phyloP scores from a whole-genome alignment of 805 yeast species.

The Metschnikowia similis region DNA sequence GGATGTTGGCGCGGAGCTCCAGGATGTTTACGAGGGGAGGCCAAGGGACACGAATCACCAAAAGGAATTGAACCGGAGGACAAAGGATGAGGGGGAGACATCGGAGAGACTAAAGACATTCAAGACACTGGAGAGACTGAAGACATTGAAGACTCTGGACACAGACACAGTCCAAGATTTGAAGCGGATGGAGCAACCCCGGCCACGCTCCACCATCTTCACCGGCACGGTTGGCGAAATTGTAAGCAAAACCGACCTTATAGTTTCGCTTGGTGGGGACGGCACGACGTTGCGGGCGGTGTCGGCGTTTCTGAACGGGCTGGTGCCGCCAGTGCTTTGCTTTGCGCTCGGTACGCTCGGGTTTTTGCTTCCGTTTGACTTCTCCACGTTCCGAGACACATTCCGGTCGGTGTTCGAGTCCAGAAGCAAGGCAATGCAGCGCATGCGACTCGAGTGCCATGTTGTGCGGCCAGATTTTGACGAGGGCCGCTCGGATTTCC shows the following conservation, averaged over 20 bases:
- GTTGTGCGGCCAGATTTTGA: conserved; percentile 37
- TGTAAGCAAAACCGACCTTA: conserved; percentile 63
- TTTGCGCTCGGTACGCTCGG: conserved; percentile 92
- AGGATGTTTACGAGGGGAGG: not conserved
- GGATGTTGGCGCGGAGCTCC: conserved; percentile 72
- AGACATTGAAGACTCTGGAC: too few species aligned
- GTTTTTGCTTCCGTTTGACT: conserved; percentile 82
- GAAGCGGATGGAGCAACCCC: too few species aligned
- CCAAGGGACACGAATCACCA: too few species aligned
- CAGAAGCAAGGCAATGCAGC: conserved; percentile 65
- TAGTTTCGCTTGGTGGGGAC: conserved; percentile 93
- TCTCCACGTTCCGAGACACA: conserved; percentile 53
- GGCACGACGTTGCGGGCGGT: conserved; percentile 89
- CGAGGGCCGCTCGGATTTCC: conserved; percentile 1
- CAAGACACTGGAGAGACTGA: not conserved
- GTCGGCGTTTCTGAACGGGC: conserved; percentile 62
- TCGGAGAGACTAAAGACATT: too few species aligned
- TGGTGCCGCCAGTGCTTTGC: conserved; percentile 85
- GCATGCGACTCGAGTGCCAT: conserved; percentile 78
- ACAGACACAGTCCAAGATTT: too few species aligned
- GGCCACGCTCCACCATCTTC: conserved; percentile 27
- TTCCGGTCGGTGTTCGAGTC: conserved; percentile 65
- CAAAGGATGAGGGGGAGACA: too few species aligned
- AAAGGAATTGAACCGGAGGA: too few species aligned
- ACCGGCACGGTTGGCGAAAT: conserved; percentile 60